Base-by-base conservation (phyloP, 768 basidiomycete species). In the Tricholoma hemisulphureum region DNA sequence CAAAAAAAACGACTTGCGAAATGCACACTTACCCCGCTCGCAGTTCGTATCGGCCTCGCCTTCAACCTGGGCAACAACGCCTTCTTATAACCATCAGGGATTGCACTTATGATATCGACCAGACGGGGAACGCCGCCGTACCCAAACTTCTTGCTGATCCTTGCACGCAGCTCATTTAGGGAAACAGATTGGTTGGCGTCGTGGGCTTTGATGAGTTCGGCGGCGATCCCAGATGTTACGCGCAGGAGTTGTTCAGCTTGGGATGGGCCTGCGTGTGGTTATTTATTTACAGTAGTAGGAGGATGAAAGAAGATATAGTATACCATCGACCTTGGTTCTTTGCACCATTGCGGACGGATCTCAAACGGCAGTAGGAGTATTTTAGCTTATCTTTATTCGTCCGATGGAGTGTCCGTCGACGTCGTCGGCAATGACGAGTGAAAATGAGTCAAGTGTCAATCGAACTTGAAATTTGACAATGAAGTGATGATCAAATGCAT, bases 61-160 rank as follows among this genome's bases (percentile, higher is more conserved):
- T 86, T 89, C 58, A 99, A 75, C 71, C 89, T 94, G 2, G 95
- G 94, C 53, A 98, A 71, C 20, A 99, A 73, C 6, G 89, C 89
- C 64, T 93, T 93, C 74, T 95, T 95, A 77, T 95, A 94, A 54
- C 97, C 95, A 71, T 98, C 95, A 16, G 97, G 97, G 51, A 98
- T 96, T 34, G 97, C 97, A 61, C 93, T 93, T 73, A 99, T 94
- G 67, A 99, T 98, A 71, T 99, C 97, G 45, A 98, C 96, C 18
- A 99, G 82, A 46, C 97, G 75, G 0, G 97, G 97, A 0, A 96
- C 89, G 28, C 91, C 91, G 32, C 89, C 86, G 65, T 87, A 89
- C 4, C 84, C 86, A 69, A 86, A 87, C 72, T 95, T 95, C 77
- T 98, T 98, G 71, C 92, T 91, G 73, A 95, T 82, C 65, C 87